Base-by-base conservation (phyloP, 2,329 filamentous ascomycete genomes). In the Aspergillus carbonarius region DNA sequence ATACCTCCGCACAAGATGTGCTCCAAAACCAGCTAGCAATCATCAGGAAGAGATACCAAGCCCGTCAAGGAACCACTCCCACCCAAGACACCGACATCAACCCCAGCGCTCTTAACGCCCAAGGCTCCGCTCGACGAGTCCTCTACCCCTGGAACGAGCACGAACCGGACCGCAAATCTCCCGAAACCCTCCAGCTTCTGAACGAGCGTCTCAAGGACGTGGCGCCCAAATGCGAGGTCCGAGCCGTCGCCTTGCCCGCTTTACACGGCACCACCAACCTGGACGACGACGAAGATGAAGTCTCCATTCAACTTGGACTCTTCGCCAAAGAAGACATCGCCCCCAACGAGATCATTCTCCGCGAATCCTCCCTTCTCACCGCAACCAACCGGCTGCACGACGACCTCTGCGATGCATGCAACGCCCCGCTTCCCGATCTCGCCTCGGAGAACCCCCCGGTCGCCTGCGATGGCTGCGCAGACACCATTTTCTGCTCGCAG, bases 341-440 rank as follows among this genome's bases (percentile, higher is more conserved):
- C 0, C 85, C 92, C 0, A 90, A 90, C 9, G 90, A 96, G 72
- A 81, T 83, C 5, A 86, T 97, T 1, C 82, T 99, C 30, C 80
- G 85, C 49, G 95, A 99, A 71, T 90, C 89, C 60, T 95, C 92
- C 8, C 83, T 96, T 7, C 79, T 99, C 40, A 96, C 93, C 1
- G 93, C 91, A 47, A 95, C 93, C 66, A 95, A 95, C 71, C 87
- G 92, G 30, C 83, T 95, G 12, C 92, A 96, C 71, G 92, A 96
- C 62, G 83, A 89, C 4, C 83, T 93, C 30, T 98, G 93, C 74
- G 93, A 98, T 74, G 92, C 92, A 13, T 98, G 93, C 74, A 92
- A 92, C 67, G 82, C 84, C 7, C 85, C 86, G 23, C 82, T 96
- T 5, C 90, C 90, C 0, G 81, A 82, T 0, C 77, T 90, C 35